phyloP scores from a whole-genome alignment of 139 green algal genomes.

The Trebouxia sp. region DNA sequence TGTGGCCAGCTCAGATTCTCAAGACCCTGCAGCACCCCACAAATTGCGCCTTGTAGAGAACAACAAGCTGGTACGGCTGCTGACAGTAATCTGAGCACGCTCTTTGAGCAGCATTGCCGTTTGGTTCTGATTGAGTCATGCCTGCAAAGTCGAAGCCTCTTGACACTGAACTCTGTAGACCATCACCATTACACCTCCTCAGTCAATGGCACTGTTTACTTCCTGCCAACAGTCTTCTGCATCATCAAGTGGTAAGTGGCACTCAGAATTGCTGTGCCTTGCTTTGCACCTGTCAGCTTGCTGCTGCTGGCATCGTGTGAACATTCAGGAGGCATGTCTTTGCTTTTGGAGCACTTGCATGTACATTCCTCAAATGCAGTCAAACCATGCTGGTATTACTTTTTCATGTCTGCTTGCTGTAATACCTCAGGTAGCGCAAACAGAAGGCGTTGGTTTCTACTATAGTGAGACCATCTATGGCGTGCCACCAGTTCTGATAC shows the following conservation, averaged over 20 bases:
- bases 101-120: neutral
- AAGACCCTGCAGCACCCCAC: conserved; percentile 10
- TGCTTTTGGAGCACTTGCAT: too few species aligned
- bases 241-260: neutral
- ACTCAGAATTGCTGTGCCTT: neutral
- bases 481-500: conserved; percentile 31
- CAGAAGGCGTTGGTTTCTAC: conserved; percentile 33
- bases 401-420: too few species aligned
- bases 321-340: neutral
- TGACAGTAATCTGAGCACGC: neutral
- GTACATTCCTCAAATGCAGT: too few species aligned
- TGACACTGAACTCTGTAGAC: too few species aligned
- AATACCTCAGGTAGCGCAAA: conserved; percentile 14
- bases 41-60: neutral
- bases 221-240: too few species aligned
- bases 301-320: neutral
- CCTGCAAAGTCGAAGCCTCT: neutral
- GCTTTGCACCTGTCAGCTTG: neutral
- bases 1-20: neutral
- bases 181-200: neutral
- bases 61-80: neutral
- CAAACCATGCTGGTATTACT: too few species aligned
- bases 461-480: conserved; percentile 37
- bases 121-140: too few species aligned
- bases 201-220: too few species aligned